phyloP scores from a whole-genome alignment of 768 basidiomycete genomes.

The Hygrophoropsis aurantiaca region DNA sequence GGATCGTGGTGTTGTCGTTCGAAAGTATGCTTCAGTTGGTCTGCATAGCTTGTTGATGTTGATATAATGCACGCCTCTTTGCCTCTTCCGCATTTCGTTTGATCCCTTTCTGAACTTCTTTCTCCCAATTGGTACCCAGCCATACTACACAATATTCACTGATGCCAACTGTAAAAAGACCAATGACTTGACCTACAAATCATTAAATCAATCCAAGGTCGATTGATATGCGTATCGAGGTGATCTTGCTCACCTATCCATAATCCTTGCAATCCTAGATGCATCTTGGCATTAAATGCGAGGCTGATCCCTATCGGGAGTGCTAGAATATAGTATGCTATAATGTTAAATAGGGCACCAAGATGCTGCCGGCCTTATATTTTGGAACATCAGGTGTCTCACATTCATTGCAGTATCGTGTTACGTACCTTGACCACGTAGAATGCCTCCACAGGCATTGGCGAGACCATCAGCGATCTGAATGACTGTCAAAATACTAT shows the following conservation, averaged over 20 bases:
- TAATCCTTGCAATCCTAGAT: slow-evolving; percentile 47
- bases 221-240: not conserved
- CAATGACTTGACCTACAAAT: slow-evolving; percentile 64
- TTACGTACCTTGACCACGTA: slow-evolving; percentile 45
- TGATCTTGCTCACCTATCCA: slow-evolving; percentile 42
- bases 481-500: not conserved
- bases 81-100: slow-evolving; percentile 34
- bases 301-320: slow-evolving; percentile 52
- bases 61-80: slow-evolving; percentile 25
- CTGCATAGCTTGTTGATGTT: slow-evolving; percentile 14
- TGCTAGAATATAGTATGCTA: slow-evolving; percentile 61
- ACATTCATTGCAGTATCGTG: too few relatives aligned
- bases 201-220: slow-evolving; percentile 9
- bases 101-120: slow-evolving; percentile 42
- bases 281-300: slow-evolving; percentile 39
- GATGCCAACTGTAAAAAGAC: slow-evolving; percentile 67
- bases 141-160: slow-evolving; percentile 66
- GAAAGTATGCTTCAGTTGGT: slow-evolving; percentile 13
- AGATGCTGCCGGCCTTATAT: slow-evolving; percentile 57
- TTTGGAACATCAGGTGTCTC: slow-evolving; percentile 5
- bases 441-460: slow-evolving; percentile 48
- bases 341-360: slow-evolving; percentile 70
- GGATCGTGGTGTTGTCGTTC: too few relatives aligned
- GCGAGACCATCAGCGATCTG: slow-evolving; percentile 53
- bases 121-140: slow-evolving; percentile 49